A percentile compares a stretch with the other conserved stretches of the same genome.
phyloP scores from a whole-genome alignment of 2,329 filamentous ascomycete genomes.

The Xylariaceae sp. region DNA sequence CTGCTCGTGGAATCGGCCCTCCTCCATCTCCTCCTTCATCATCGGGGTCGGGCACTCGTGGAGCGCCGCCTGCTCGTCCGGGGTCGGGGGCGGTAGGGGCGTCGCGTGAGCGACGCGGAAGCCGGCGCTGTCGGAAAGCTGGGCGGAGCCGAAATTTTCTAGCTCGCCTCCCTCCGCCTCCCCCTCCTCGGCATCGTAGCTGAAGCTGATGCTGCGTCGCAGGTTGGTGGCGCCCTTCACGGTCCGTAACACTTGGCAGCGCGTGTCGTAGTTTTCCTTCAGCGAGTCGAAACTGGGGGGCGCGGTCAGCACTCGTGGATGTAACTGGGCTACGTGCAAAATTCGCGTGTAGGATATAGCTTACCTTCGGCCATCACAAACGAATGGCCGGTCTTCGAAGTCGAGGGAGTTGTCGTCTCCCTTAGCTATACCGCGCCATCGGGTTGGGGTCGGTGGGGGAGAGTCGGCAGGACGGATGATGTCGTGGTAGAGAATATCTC shows the following conservation, averaged over 20 bases:
- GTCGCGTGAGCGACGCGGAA: conserved; percentile 14
- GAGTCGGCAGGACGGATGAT: conserved; percentile 22
- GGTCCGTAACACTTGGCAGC: not conserved
- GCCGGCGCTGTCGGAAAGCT: not conserved
- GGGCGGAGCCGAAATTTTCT: conserved; percentile 3
- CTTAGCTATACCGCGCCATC: conserved; percentile 3
- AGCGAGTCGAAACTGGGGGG: not conserved
- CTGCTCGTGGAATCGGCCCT: conserved; percentile 41
- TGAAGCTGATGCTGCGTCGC: not conserved
- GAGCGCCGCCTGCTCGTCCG: conserved; percentile 19
- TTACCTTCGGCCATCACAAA: too few species aligned
- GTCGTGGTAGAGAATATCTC: not conserved
- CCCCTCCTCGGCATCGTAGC: not conserved
- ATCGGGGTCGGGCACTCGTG: conserved; percentile 25
- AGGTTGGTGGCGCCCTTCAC: not conserved
- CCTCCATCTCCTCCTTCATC: conserved; percentile 38
- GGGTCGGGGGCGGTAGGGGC: conserved; percentile 21
- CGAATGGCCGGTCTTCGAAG: too few species aligned
- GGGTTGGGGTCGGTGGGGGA: conserved; percentile 27
- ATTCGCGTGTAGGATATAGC: too few species aligned
- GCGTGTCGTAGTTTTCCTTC: not conserved
- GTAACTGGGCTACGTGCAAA: too few species aligned
- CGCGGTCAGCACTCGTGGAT: too few species aligned
- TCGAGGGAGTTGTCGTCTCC: too few species aligned
- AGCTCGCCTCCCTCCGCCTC: too few species aligned